A percentile compares a stretch with the other conserved stretches of the same genome.
Evolutionary conservation across 2,329 filamentous ascomycete genomes (phyloP).

Genomic region (Didymella pomorum): DNA sequence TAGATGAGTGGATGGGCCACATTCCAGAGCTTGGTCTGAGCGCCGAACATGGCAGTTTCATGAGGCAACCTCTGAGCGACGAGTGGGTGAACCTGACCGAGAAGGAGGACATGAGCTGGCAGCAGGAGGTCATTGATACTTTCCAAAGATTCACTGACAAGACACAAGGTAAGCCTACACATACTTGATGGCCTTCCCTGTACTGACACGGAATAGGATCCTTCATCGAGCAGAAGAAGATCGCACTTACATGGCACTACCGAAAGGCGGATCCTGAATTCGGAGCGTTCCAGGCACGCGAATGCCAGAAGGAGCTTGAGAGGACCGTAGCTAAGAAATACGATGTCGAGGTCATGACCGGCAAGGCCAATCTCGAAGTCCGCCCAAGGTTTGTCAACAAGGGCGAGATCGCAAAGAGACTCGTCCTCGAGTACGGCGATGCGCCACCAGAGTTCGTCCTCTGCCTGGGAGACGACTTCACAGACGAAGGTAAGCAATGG

Average conservation of each 20-base stretch:
- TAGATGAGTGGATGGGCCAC: slow-evolving; percentile 91
- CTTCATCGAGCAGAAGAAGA: slow-evolving; percentile 93
- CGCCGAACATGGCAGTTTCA: slow-evolving; percentile 96
- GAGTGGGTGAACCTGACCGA: slow-evolving; percentile 91
- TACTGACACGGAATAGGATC: slow-evolving; percentile 65
- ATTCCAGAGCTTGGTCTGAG: slow-evolving; percentile 90
- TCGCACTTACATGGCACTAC: slow-evolving; percentile 97
- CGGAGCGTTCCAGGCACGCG: slow-evolving; percentile 78
- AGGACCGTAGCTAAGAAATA: slow-evolving; percentile 77
- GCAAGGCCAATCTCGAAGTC: slow-evolving; percentile 96
- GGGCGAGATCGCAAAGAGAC: slow-evolving; percentile 87
- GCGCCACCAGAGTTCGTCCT: slow-evolving; percentile 82
- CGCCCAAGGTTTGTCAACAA: slow-evolving; percentile 98
- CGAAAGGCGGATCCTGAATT: slow-evolving; percentile 88
- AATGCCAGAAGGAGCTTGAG: slow-evolving; percentile 84
- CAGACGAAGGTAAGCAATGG: slow-evolving; percentile 79
- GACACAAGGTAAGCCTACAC: slow-evolving; percentile 72
- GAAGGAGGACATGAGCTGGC: slow-evolving; percentile 90
- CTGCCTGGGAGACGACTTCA: slow-evolving; percentile 94
- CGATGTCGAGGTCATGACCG: slow-evolving; percentile 95
- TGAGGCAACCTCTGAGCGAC: slow-evolving; percentile 77
- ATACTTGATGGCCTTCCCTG: slow-evolving; percentile 5
- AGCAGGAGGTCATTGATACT: slow-evolving; percentile 79
- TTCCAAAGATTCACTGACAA: slow-evolving; percentile 90
- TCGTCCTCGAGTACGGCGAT: slow-evolving; percentile 76